These are phyloP conservation scores for Aphanomyces cochlioides DNA, from an alignment of 352 stramenopile genomes.

Conservation along the genomic window DNA sequence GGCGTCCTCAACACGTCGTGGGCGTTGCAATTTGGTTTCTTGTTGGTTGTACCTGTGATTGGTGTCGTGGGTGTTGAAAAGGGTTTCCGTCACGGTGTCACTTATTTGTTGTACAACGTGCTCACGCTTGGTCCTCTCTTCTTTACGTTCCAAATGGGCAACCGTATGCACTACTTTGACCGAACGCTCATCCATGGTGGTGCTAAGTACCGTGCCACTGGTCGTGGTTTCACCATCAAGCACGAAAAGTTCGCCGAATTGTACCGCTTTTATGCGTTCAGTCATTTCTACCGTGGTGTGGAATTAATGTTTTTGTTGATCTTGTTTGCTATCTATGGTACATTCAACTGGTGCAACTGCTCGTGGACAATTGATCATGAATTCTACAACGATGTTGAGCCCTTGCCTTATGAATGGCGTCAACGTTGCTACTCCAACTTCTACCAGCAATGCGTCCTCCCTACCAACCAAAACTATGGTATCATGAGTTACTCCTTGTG, in stretches of 20 bases:
- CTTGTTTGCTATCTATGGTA: conserved; percentile 32
- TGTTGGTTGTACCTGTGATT: conserved; percentile 32
- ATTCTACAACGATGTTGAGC: conserved; percentile 32
- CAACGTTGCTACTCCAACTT: conserved; percentile 31
- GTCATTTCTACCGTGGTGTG: conserved; percentile 33
- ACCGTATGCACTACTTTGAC: conserved; percentile 34
- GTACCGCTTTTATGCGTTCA: conserved; percentile 33
- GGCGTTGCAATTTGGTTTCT: conserved; percentile 33
- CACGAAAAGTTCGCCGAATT: conserved; percentile 35
- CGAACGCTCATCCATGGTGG: conserved; percentile 33
- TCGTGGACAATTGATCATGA: conserved; percentile 26
- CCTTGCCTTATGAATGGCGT: conserved; percentile 30
- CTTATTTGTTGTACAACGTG: conserved; percentile 32
- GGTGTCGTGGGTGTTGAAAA: conserved; percentile 32
- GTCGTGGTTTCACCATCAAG: conserved; percentile 35
- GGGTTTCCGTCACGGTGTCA: conserved; percentile 32
- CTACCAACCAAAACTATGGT: conserved; percentile 68
- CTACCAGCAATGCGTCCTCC: conserved; percentile 33
- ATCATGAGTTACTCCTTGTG: conserved; percentile 95
- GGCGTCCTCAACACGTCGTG: conserved; percentile 35
- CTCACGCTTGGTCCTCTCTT: conserved; percentile 32
- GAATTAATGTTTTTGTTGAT: conserved; percentile 32
- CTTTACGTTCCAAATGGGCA: conserved; percentile 35
- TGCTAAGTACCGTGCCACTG: conserved; percentile 33
- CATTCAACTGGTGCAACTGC: conserved; percentile 35